phyloP scores from a whole-genome alignment of 169 alveolate species.

The Eimeria brunetti region DNA sequence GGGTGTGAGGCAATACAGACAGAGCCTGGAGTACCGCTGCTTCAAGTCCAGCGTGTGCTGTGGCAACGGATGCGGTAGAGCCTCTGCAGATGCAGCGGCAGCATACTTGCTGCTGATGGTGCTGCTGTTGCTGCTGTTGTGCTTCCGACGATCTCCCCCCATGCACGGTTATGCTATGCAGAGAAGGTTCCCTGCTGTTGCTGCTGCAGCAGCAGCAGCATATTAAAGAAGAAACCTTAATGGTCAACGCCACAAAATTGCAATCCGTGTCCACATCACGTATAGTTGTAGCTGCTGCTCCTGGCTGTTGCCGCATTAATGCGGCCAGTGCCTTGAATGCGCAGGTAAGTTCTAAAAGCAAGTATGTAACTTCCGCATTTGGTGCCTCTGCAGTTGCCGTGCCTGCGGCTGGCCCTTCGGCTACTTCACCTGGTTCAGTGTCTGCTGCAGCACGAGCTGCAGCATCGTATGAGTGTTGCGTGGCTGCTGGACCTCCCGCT shows the following conservation, averaged over 20 bases:
- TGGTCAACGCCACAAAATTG: neutral
- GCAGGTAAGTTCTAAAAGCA: constrained; percentile 38
- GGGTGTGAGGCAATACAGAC: constrained; percentile 33
- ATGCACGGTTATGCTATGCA: neutral
- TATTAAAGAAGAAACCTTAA: neutral
- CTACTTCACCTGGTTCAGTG: neutral
- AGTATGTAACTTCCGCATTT: neutral
- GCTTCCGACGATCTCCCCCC: constrained; percentile 11
- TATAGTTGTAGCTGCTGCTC: neutral
- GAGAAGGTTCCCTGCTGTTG: neutral
- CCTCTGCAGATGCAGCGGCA: constrained; percentile 32
- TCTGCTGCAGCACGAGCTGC: neutral
- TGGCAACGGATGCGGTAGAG: neutral
- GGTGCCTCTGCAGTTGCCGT: neutral
- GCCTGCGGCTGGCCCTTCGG: constrained; percentile 34
- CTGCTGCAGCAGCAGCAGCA: constrained; percentile 55
- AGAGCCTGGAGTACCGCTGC: constrained; percentile 56
- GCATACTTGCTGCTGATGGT: constrained; percentile 29
- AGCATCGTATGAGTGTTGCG: neutral
- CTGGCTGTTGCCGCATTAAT: constrained; percentile 66
- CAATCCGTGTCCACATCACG: neutral
- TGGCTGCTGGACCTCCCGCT: neutral
- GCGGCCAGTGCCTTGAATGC: constrained; percentile 55
- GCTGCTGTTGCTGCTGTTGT: constrained; percentile 22
- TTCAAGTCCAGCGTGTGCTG: constrained; percentile 21